Percentiles rank a stretch among this genome's conserved stretches.
These are phyloP conservation scores for Picea abies DNA, from an alignment of 83 land plant genomes.

Conservation along the genomic window DNA sequence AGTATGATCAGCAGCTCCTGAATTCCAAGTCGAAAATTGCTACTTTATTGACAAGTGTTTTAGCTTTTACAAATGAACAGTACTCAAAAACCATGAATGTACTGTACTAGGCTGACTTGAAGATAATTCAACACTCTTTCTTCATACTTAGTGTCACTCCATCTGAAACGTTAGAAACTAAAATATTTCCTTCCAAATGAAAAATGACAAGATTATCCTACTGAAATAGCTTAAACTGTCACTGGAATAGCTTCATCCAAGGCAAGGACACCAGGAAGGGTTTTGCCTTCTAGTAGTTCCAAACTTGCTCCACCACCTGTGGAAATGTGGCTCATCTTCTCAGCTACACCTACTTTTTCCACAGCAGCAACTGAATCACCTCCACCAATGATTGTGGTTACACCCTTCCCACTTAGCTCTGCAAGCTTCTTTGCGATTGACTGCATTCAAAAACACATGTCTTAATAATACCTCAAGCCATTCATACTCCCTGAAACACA, in stretches of 20 bases:
- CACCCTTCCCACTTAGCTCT: constrained; percentile 78
- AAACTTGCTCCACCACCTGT: constrained; percentile 96
- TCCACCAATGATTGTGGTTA: constrained; percentile 85
- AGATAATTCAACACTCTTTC: too few species aligned
- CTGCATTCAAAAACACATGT: constrained; percentile 26
- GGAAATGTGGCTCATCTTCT: constrained; percentile 86
- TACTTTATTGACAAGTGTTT: too few species aligned
- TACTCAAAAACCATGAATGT: too few species aligned
- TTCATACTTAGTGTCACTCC: too few species aligned
- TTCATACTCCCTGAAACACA: background rate
- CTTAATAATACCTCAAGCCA: background rate
- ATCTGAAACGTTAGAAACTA: too few species aligned
- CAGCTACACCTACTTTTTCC: constrained; percentile 85
- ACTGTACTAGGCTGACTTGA: too few species aligned
- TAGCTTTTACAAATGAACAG: too few species aligned
- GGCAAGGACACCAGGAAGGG: constrained; percentile 86
- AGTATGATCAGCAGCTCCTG: too few species aligned
- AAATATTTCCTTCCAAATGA: too few species aligned
- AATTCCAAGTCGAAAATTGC: too few species aligned
- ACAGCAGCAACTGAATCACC: constrained; percentile 91
- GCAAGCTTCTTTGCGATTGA: constrained; percentile 82
- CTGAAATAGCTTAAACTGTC: background rate
- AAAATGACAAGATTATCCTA: too few species aligned
- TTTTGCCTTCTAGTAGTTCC: constrained; percentile 88
- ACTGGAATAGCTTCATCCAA: constrained; percentile 51